Conservation (phyloP, 2,329 filamentous ascomycete genomes). For the Eutypella sp. region DNA sequence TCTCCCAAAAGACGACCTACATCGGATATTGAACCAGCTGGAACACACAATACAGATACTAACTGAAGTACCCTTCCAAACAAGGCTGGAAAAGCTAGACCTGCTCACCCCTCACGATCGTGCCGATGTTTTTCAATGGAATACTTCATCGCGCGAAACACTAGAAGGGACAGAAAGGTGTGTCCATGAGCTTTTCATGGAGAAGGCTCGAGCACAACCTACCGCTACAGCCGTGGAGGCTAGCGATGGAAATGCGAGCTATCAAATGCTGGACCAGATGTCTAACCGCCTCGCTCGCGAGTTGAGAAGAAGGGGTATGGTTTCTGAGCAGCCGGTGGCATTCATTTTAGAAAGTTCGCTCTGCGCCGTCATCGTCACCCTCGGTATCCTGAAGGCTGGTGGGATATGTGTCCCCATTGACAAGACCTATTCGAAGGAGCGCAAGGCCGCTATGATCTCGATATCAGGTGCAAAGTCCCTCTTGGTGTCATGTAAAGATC, state of each 20-base stretch:
- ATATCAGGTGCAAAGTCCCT: not conserved
- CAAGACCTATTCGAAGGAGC: not conserved
- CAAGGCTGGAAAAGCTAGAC: slow-evolving; percentile 4
- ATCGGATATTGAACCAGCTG: slow-evolving; percentile 6
- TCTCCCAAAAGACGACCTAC: slow-evolving; percentile 1
- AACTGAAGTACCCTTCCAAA: not conserved
- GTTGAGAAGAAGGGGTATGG: slow-evolving; percentile 2
- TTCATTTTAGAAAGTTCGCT: slow-evolving; percentile 2
- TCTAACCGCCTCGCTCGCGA: slow-evolving; percentile 4
- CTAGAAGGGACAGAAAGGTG: not conserved
- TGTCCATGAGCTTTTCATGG: slow-evolving; percentile 8
- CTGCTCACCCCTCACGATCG: slow-evolving; percentile 3
- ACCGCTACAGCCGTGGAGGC: slow-evolving; percentile 5
- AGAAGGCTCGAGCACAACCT: slow-evolving; percentile 1
- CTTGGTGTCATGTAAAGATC: not conserved
- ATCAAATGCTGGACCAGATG: slow-evolving; percentile 6
- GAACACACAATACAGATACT: slow-evolving; percentile 4
- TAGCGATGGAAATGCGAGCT: slow-evolving; percentile 5
- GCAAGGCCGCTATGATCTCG: not conserved
- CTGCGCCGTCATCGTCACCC: not conserved
- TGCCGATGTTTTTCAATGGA: slow-evolving; percentile 2
- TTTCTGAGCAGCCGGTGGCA: not conserved
- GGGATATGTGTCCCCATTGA: slow-evolving; percentile 1
- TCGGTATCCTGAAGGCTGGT: slow-evolving; percentile 1
- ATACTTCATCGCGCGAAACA: not conserved